phyloP scores from a whole-genome alignment of 345 rosid genomes.

The Physaria fendleri region DNA sequence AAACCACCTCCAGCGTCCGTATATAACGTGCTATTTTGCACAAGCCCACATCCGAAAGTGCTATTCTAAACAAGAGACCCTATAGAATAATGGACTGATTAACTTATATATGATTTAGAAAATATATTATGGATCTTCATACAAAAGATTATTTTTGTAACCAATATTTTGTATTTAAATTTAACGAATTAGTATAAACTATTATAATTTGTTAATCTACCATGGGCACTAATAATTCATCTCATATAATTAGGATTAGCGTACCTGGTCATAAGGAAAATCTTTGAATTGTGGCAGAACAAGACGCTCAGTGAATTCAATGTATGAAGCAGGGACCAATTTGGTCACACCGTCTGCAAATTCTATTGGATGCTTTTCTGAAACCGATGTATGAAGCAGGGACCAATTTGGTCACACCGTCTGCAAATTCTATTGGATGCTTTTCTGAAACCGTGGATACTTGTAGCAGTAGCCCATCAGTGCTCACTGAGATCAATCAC shows the following conservation, averaged over 20 bases:
- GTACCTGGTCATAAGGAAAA: conserved; percentile 52
- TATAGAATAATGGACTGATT: background rate
- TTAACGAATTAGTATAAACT: too few relatives aligned
- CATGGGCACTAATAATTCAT: too few relatives aligned
- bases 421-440: conserved; percentile 42
- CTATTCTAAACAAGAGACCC: too few relatives aligned
- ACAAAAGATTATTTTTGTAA: too few relatives aligned
- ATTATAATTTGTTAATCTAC: too few relatives aligned
- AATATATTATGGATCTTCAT: too few relatives aligned
- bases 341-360: conserved; percentile 55
- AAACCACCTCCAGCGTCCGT: too few relatives aligned
- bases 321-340: conserved; percentile 66
- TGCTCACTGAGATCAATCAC: conserved; percentile 45
- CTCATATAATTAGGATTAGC: too few relatives aligned
- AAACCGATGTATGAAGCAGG: conserved; percentile 73
- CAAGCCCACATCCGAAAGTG: too few relatives aligned
- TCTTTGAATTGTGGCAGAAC: conserved; percentile 51
- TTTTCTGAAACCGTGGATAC: conserved; percentile 76
- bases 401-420: conserved; percentile 46
- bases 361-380: conserved; percentile 46
- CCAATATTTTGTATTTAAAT: too few relatives aligned
- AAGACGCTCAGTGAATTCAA: conserved; percentile 75
- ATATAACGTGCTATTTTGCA: too few relatives aligned
- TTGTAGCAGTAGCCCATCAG: conserved; percentile 74
- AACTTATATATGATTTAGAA: background rate